Evolutionary conservation across 441 rosid species (phyloP).

Genomic region (Erodium chrysanthum): DNA sequence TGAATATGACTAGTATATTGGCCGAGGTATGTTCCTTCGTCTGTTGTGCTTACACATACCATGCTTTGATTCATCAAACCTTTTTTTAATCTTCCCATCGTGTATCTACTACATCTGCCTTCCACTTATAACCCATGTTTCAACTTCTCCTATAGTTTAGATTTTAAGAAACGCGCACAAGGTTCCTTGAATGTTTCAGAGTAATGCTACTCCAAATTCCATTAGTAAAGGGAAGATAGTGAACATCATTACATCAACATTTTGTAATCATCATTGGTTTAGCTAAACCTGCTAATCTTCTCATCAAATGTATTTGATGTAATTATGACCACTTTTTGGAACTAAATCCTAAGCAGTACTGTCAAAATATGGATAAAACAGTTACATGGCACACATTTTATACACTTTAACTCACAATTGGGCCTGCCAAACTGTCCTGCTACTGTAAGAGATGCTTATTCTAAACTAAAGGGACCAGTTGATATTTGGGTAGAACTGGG

Average conservation of each 20-base stretch:
- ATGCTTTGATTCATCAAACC: background rate
- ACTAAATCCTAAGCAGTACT: background rate
- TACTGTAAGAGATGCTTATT: background rate
- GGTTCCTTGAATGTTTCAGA: background rate
- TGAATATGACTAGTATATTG: background rate
- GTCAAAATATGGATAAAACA: background rate
- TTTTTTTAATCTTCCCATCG: background rate
- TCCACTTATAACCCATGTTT: background rate
- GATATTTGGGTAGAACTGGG: background rate
- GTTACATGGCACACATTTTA: background rate
- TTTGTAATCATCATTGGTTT: background rate
- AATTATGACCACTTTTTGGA: background rate
- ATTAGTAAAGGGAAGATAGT: background rate
- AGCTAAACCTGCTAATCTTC: background rate
- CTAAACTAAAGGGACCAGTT: background rate
- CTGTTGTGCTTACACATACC: background rate
- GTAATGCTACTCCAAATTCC: background rate
- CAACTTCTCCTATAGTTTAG: background rate
- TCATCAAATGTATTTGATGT: background rate
- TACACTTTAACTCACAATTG: background rate
- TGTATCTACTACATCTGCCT: background rate
- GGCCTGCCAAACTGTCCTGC: background rate
- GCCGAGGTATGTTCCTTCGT: background rate
- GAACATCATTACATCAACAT: background rate
- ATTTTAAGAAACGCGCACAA: background rate